Conservation (phyloP, 257 asterid genomes). For the Solanum boliviense region DNA sequence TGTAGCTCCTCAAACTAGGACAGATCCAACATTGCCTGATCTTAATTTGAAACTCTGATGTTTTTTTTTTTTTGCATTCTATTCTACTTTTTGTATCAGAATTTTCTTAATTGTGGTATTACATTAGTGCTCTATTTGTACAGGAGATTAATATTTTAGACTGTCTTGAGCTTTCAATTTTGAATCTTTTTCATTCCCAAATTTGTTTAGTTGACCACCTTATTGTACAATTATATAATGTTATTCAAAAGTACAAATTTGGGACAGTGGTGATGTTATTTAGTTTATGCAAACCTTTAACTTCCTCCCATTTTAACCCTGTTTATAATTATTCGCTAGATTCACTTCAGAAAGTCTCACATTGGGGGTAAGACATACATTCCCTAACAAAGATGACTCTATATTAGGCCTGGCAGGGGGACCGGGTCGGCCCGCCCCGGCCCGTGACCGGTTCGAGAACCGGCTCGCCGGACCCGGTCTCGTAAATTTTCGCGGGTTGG, state of each 20-base stretch:
- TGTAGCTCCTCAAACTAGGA: slow-evolving; percentile 29
- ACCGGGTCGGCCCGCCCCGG: too few species aligned
- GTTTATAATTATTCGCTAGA: too few species aligned
- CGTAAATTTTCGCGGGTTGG: too few species aligned
- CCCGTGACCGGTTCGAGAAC: too few species aligned
- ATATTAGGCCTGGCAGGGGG: too few species aligned
- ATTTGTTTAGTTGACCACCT: background rate
- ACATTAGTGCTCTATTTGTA: background rate
- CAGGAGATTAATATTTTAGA: background rate
- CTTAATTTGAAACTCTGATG: slow-evolving; percentile 62
- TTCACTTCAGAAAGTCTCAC: background rate
- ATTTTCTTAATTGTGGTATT: background rate
- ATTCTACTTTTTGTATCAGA: background rate
- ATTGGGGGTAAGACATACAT: background rate
- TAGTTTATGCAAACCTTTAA: background rate
- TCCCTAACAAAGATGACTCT: too few species aligned
- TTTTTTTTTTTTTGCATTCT: background rate
- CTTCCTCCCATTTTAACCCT: too few species aligned
- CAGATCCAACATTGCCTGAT: slow-evolving; percentile 55
- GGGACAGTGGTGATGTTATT: background rate
- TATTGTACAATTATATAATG: background rate
- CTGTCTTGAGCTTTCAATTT: background rate
- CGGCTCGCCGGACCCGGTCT: too few species aligned
- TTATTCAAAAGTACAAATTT: background rate
- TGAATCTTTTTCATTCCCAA: background rate